Evolutionary conservation across 2,329 filamentous ascomycete species (phyloP), one percentile per base, ranked within the genome.

Genomic region (Diaporthe citri): DNA sequence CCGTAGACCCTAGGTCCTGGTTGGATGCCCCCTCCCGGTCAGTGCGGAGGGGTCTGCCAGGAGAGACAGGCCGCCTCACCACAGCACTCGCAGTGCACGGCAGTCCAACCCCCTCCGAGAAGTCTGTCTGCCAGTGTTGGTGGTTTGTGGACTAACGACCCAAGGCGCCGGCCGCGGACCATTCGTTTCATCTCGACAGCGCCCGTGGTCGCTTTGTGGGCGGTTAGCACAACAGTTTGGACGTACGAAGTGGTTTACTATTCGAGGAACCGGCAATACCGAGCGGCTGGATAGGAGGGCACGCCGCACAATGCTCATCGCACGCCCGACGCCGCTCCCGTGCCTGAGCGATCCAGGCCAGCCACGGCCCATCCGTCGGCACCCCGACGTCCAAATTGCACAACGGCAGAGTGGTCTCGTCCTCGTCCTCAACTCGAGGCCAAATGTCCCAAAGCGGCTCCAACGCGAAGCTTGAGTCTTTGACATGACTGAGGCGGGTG

Each of bases 291-390:
- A 55, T 20, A 52, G 48, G 64, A 69, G 48, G 64, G 34, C 64
- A 28, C n/a, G 34, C 60, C 60, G 60, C 60, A 48, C 60, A 64
- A 52, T 69, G 64, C 46, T 41, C 46, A 69, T 55, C 34, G 64
- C 64, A 69, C 64, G 64, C 64, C 64, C 64, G 64, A 41, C 64
- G 48, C 64, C 64, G 64, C 64, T 69, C 64, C 64, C 48, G 64
- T 15, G 48, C 34, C 34, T 52, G 64, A 55, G 64, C 34, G 64
- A 39, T 55, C 64, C 64, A 69, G 48, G 34, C 64, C 64, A 69
- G 48, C 31, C 64, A 55, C 34, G 34, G 46, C 48, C 48, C 48
- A 55, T 36, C 64, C 64, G 34, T 69, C 64, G 64, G 64, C 64
- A 39, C 48, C 10, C 64, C 64, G 64, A 69, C 36, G 64, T 28